Evolutionary conservation across 345 rosid genomes (phyloP).

Genomic region (Nasturtium officinale): DNA sequence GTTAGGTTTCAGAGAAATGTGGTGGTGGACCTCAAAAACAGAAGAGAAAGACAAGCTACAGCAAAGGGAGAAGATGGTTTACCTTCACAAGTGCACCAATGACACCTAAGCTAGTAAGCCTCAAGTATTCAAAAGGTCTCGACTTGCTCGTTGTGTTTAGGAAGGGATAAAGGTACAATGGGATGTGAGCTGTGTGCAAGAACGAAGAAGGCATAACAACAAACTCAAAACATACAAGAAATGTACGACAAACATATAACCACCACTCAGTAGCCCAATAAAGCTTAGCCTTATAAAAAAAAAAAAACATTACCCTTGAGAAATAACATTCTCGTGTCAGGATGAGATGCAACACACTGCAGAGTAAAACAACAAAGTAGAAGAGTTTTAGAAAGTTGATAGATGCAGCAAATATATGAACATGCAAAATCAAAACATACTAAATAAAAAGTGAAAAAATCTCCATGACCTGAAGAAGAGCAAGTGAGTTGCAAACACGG

Average conservation of each 20-base stretch:
- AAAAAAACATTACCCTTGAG: conserved; percentile 68
- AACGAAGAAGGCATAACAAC: not conserved
- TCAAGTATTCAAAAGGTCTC: conserved; percentile 90
- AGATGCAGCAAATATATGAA: conserved; percentile 1
- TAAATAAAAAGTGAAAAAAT: not conserved
- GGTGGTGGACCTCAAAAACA: not conserved
- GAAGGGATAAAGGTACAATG: conserved; percentile 89
- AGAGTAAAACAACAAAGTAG: conserved; percentile 34
- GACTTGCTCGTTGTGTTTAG: conserved; percentile 96
- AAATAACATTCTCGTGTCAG: conserved; percentile 91
- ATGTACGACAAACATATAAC: too few relatives aligned
- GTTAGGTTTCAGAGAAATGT: not conserved
- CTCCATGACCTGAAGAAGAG: conserved; percentile 86
- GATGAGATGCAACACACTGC: conserved; percentile 99
- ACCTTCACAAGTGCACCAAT: conserved; percentile 99
- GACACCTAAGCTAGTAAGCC: conserved; percentile 98
- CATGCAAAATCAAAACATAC: not conserved
- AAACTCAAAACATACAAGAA: not conserved
- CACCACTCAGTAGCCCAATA: not conserved
- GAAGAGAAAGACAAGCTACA: not conserved
- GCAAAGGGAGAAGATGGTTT: conserved; percentile 18
- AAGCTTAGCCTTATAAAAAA: conserved; percentile 24
- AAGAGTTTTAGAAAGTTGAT: conserved; percentile 24
- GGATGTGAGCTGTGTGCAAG: conserved; percentile 83
- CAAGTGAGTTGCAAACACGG: conserved; percentile 97